Percentiles rank a stretch among this genome's conserved stretches.
These are phyloP conservation scores for Tuber calosporum DNA, from an alignment of 495 filamentous ascomycete genomes.

Conservation along the genomic window DNA sequence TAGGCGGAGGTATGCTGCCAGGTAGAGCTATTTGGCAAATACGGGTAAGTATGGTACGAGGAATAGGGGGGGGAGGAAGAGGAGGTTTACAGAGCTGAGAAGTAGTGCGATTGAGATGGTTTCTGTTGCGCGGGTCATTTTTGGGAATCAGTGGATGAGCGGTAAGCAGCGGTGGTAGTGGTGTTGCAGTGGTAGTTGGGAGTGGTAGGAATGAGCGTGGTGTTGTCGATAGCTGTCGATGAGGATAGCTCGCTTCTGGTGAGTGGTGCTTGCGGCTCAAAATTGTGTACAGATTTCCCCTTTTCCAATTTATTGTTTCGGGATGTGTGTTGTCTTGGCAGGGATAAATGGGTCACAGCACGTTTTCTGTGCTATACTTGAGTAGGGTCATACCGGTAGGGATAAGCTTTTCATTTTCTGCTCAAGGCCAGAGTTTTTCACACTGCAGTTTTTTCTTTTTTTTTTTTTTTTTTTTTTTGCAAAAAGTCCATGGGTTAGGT, in stretches of 20 bases:
- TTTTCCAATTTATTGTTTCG: neutral
- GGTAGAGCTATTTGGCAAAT: slow-evolving; percentile 63
- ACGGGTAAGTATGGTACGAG: neutral
- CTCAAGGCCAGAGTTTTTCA: neutral
- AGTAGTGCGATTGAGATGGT: slow-evolving; percentile 6
- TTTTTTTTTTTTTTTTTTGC: neutral
- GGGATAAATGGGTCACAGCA: neutral
- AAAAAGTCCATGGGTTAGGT: neutral
- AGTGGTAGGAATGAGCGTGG: neutral
- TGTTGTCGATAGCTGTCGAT: slow-evolving; percentile 13
- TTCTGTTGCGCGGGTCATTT: slow-evolving; percentile 8
- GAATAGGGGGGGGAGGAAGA: neutral
- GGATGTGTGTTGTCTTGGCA: neutral
- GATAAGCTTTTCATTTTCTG: neutral
- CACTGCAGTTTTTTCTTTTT: neutral
- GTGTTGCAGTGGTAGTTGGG: slow-evolving; percentile 10
- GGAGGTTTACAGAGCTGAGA: slow-evolving; percentile 6
- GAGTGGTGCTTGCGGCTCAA: slow-evolving; percentile 1
- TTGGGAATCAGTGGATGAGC: neutral
- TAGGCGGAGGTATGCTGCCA: slow-evolving; percentile 74
- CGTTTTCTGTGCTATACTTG: neutral
- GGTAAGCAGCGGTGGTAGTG: slow-evolving; percentile 6
- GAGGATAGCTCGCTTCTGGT: neutral
- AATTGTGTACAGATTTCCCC: neutral
- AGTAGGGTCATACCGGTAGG: neutral